These are phyloP conservation scores for Suillus cothurnatus DNA, from an alignment of 768 basidiomycete species.

Conservation along the genomic window DNA sequence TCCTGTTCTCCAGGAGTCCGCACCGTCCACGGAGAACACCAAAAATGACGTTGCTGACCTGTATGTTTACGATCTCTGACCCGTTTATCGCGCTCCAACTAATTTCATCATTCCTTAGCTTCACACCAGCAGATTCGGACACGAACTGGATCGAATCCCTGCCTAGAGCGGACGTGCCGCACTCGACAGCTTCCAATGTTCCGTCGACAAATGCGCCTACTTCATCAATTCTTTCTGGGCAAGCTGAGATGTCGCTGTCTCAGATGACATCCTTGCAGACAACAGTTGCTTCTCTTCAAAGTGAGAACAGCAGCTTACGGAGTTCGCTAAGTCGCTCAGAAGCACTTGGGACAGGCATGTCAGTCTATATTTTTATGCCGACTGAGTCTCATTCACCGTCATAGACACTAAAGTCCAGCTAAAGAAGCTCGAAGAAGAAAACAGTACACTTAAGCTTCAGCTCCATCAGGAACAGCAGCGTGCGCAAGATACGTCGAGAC, in stretches of 20 bases:
- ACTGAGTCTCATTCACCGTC: not conserved
- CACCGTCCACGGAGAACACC: slow-evolving; percentile 38
- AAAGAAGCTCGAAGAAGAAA: slow-evolving; percentile 17
- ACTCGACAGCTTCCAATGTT: slow-evolving; percentile 30
- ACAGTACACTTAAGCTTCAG: slow-evolving; percentile 25
- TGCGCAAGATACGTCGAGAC: slow-evolving; percentile 2
- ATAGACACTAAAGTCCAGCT: not conserved
- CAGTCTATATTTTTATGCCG: no score
- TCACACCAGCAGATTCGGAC: slow-evolving; percentile 45
- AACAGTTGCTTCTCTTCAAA: not conserved
- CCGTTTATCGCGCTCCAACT: slow-evolving; percentile 9
- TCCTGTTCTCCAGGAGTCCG: slow-evolving; percentile 47
- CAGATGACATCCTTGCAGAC: not conserved
- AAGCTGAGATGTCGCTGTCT: not conserved
- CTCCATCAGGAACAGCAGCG: slow-evolving; percentile 22
- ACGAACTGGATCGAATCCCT: slow-evolving; percentile 65
- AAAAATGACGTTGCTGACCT: slow-evolving; percentile 61
- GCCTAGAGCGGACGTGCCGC: slow-evolving; percentile 42
- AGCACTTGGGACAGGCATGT: slow-evolving; percentile 24
- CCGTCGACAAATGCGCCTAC: slow-evolving; percentile 34
- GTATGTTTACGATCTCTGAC: slow-evolving; percentile 47
- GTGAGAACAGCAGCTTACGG: not conserved
- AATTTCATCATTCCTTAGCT: slow-evolving; percentile 36
- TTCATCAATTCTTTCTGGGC: slow-evolving; percentile 18
- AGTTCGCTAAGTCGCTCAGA: slow-evolving; percentile 1